Percentiles rank a stretch among this genome's conserved stretches.
Conservation (phyloP, 1,284 basidiomycete species). For the Hymenochaete sp. region DNA sequence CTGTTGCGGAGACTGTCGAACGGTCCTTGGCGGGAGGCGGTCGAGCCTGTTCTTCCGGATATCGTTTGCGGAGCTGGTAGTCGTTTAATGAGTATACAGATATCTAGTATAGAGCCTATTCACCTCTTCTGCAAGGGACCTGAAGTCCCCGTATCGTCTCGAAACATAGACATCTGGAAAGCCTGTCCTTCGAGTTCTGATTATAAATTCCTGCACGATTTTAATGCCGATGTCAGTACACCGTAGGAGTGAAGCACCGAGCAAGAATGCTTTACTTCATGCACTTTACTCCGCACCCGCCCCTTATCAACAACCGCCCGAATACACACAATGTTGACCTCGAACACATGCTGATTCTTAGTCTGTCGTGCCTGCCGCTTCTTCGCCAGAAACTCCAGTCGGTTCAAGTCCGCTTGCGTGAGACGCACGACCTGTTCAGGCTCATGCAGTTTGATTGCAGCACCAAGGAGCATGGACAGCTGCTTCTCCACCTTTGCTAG, state of each 20-base stretch:
- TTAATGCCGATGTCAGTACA: conserved; percentile 6
- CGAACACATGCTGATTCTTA: conserved; percentile 53
- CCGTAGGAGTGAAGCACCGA: conserved; percentile 3
- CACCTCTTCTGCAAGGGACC: conserved; percentile 76
- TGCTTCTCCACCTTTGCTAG: conserved; percentile 76
- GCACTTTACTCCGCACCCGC: conserved; percentile 70
- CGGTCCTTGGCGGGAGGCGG: conserved; percentile 83
- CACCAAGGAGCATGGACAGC: conserved; percentile 69
- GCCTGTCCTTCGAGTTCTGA: conserved; percentile 73
- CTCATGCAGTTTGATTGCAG: conserved; percentile 75
- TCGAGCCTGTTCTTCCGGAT: conserved; percentile 72
- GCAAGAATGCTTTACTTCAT: conserved; percentile 53
- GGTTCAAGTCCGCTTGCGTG: conserved; percentile 70
- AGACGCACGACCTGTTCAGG: conserved; percentile 83
- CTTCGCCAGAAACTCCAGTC: conserved; percentile 60
- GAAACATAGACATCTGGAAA: conserved; percentile 81
- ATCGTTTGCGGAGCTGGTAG: conserved; percentile 68
- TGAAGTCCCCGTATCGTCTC: conserved; percentile 92
- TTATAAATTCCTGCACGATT: conserved; percentile 79
- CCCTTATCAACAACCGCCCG: conserved; percentile 75
- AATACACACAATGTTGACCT: conserved; percentile 85
- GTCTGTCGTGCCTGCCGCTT: conserved; percentile 44
- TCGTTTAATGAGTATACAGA: conserved; percentile 18
- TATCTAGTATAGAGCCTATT: conserved; percentile 20
- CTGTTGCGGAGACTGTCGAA: conserved; percentile 42